phyloP scores from a whole-genome alignment of 2,329 filamentous ascomycete genomes.

The Geoglossum cookeanum region DNA sequence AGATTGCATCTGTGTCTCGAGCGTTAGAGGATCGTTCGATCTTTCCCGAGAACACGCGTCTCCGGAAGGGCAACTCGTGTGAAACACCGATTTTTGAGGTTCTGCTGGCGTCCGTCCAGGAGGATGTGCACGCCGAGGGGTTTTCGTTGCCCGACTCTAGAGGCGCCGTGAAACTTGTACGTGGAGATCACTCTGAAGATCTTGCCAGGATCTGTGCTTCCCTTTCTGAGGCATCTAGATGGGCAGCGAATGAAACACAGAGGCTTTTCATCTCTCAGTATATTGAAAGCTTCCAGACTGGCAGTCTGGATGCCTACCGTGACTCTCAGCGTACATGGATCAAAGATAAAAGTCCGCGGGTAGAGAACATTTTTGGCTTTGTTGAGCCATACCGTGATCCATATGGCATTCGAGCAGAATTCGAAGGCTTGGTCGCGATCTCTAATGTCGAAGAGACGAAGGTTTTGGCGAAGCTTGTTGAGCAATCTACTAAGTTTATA shows the following conservation, averaged over 20 bases:
- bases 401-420: conserved; percentile 62
- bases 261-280: conserved; percentile 57
- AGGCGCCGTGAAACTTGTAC: conserved; percentile 51
- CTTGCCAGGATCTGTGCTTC: conserved; percentile 42
- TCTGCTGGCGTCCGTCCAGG: conserved; percentile 42
- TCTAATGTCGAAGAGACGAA: conserved; percentile 55
- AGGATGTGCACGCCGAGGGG: conserved; percentile 20
- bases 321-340: conserved; percentile 69
- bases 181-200: conserved; percentile 54
- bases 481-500: conserved; percentile 64
- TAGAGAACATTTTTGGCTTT: conserved; percentile 69
- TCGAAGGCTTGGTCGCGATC: conserved; percentile 64
- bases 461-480: conserved; percentile 71
- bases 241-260: conserved; percentile 56
- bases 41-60: conserved; percentile 55
- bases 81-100: conserved; percentile 55
- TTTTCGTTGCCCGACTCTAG: conserved; percentile 22
- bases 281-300: conserved; percentile 52
- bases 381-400: conserved; percentile 76
- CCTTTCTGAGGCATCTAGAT: neutral
- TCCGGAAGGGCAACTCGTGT: conserved; percentile 45
- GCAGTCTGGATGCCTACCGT: conserved; percentile 61
- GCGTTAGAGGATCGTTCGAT: conserved; percentile 55
- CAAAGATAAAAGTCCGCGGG: conserved; percentile 58
- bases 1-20: conserved; percentile 53